Evolutionary conservation across 106 monocot species (phyloP).

Genomic region (Dendrobium huoshanense): DNA sequence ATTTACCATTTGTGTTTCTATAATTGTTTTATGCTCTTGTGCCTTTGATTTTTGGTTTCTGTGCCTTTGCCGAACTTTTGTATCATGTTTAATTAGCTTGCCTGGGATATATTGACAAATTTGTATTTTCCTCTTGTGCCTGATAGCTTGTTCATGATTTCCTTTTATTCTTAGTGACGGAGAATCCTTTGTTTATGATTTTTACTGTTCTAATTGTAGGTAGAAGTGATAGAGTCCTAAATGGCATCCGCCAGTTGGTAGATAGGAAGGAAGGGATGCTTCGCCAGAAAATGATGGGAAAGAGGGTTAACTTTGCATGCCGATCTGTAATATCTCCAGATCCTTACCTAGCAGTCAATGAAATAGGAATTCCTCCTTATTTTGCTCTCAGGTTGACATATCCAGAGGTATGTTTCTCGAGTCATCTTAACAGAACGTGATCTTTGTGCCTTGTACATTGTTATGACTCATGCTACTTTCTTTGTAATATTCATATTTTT

Average conservation of each 20-base stretch:
- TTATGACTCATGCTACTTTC: background rate
- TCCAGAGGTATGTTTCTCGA: conserved; percentile 60
- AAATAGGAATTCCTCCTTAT: conserved; percentile 95
- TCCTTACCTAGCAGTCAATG: conserved; percentile 94
- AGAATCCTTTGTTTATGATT: background rate
- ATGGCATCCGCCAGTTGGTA: conserved; percentile 76
- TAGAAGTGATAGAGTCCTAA: conserved; percentile 40
- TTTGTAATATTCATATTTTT: background rate
- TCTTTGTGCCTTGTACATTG: background rate
- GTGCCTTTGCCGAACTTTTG: background rate
- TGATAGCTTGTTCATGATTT: background rate
- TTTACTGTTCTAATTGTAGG: conserved; percentile 19
- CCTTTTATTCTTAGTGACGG: background rate
- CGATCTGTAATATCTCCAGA: conserved; percentile 98
- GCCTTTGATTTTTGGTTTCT: background rate
- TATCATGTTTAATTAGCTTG: background rate
- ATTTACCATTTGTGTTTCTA: background rate
- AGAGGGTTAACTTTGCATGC: conserved; percentile 96
- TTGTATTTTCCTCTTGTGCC: background rate
- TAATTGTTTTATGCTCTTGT: background rate
- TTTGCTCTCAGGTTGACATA: conserved; percentile 90
- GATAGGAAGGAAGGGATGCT: conserved; percentile 83
- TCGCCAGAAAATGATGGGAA: conserved; percentile 99
- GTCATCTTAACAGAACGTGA: background rate
- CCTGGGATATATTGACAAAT: background rate